Base-by-base conservation (phyloP, 2,329 filamentous ascomycete genomes). In the Leptographium flavum region DNA sequence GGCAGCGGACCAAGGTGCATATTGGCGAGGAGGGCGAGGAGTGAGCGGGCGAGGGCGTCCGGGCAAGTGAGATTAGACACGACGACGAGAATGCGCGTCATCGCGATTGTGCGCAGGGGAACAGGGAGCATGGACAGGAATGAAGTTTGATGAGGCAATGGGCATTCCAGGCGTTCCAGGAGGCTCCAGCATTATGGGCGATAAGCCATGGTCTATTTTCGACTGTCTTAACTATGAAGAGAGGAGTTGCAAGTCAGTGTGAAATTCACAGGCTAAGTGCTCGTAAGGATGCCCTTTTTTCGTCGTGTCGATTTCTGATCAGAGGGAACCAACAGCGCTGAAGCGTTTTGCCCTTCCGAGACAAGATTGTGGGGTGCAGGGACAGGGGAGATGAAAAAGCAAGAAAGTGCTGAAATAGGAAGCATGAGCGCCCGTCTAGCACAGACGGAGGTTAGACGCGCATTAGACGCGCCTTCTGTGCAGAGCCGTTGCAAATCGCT, bases 1-100 rank as follows among this genome's bases (percentile, higher is more conserved):
- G 42, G 19, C 49, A 83, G 56, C 78, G 88, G 58, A 87, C 82
- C 65, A 94, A 86, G 71, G 87, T 96, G 68, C 88, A 81, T 67
- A 81, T 94, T 67, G 83, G 70, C 62, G 79, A 83, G 58, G 74
- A 85, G 49, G 73, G 74, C 55, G 76, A 54, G 64, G 25, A 39
- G 27, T n/a, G n/a, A n/a, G n/a, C n/a, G n/a, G n/a, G n/a, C n/a
- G 41, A 33, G 9, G 17, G 41, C 28, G 27, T 35, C n/a, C 9
- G 42, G 33, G 25, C n/a, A 19, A 27, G 22, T 5, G 25, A 32
- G 25, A 17, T 14, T 28, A 30, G 19, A n/a, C 70, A 48, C 31
- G 31, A 32, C 33, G n/a, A 39, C 17, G 57, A 54, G 31, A 31
- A 28, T 21, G 39, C 27, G 27, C 32, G 43, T 21, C 28, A 37